These are phyloP conservation scores for Nicotiana otophora DNA, from an alignment of 257 asterid species.

Conservation along the genomic window DNA sequence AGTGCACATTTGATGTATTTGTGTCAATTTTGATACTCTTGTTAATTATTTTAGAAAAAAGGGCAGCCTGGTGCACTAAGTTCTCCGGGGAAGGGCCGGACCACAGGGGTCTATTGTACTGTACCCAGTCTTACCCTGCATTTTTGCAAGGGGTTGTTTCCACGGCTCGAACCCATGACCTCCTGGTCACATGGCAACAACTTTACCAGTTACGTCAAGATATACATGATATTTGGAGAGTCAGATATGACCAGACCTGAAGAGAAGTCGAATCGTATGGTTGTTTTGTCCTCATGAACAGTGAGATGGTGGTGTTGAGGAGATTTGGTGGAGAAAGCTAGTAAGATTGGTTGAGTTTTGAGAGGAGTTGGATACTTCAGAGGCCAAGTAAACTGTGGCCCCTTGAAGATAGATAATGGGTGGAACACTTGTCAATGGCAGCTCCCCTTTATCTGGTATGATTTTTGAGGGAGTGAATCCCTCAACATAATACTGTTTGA, in stretches of 20 bases:
- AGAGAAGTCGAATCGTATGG: slow-evolving; percentile 58
- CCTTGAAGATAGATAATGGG: slow-evolving; percentile 59
- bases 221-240: background rate
- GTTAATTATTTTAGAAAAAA: background rate
- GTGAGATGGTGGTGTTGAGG: slow-evolving; percentile 83
- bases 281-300: slow-evolving; percentile 67
- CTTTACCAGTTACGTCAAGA: too few relatives aligned
- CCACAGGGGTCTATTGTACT: too few relatives aligned
- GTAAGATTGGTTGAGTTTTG: slow-evolving; percentile 56
- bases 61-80: too few relatives aligned
- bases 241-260: slow-evolving; percentile 35
- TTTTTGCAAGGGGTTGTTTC: too few relatives aligned
- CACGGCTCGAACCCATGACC: too few relatives aligned
- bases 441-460: slow-evolving; percentile 61
- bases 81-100: too few relatives aligned
- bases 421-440: slow-evolving; percentile 69
- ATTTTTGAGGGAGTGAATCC: slow-evolving; percentile 63
- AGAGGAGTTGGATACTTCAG: slow-evolving; percentile 54
- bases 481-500: slow-evolving; percentile 56
- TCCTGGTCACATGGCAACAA: too few relatives aligned
- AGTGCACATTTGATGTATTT: background rate
- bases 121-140: too few relatives aligned
- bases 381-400: slow-evolving; percentile 68
- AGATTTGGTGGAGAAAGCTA: slow-evolving; percentile 63
- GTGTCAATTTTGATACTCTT: background rate